These are phyloP conservation scores for Carex cristatella DNA, from an alignment of 176 grass and related monocot genomes.

Conservation along the genomic window DNA sequence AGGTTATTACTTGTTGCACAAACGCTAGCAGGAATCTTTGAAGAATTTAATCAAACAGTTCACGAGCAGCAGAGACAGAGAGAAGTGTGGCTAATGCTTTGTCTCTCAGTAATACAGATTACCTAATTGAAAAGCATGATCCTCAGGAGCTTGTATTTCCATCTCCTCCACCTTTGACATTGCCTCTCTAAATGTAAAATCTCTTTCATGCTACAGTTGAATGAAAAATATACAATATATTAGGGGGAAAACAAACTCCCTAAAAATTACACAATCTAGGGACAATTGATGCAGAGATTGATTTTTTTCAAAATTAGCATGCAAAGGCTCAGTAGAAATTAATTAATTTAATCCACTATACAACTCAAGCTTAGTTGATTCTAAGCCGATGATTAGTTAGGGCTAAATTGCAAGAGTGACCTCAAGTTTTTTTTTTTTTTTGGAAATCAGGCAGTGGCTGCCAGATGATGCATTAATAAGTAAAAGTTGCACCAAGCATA, in stretches of 20 bases:
- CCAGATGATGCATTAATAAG: too few species aligned
- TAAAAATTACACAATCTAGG: not conserved
- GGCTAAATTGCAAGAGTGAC: not conserved
- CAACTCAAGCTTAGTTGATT: not conserved
- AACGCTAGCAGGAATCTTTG: not conserved
- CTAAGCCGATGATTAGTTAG: not conserved
- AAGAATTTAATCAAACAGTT: not conserved
- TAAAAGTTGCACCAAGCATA: too few species aligned
- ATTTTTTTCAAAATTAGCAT: not conserved
- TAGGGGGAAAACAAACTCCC: too few species aligned
- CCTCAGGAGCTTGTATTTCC: too few species aligned
- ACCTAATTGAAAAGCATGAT: too few species aligned
- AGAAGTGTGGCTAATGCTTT: not conserved
- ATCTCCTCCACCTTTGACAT: too few species aligned
- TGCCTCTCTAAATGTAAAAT: slow-evolving; percentile 85
- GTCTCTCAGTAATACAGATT: too few species aligned
- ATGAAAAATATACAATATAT: not conserved
- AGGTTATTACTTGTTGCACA: not conserved
- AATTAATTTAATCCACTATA: not conserved
- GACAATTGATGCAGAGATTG: not conserved
- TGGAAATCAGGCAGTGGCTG: too few species aligned
- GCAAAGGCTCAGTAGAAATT: not conserved
- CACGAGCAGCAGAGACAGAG: not conserved
- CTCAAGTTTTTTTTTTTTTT: too few species aligned
- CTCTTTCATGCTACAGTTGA: slow-evolving; percentile 53